Percentiles rank a stretch among this genome's conserved stretches.
Conservation (phyloP, 1,139 yeast genomes). For the Yamadazyma atlantica region DNA sequence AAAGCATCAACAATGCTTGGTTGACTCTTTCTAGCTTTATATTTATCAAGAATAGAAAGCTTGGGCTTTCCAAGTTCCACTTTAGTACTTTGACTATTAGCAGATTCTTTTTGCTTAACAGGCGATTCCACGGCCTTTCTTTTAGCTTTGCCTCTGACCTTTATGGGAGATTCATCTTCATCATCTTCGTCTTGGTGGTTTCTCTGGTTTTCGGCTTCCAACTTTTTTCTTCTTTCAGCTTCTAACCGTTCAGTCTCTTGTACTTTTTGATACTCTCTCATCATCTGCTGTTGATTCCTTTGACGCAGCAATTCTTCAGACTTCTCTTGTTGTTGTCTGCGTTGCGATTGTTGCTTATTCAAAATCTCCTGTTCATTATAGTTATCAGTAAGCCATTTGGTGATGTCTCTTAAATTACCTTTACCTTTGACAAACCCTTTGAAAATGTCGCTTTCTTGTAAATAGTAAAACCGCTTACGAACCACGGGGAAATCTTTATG, state of each 20-base stretch:
- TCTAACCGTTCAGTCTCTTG: constrained; percentile 8
- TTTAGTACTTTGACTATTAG: constrained; percentile 38
- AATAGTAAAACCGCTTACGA: constrained; percentile 45
- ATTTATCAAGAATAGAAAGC: constrained; percentile 54
- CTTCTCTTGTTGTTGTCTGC: constrained; percentile 14
- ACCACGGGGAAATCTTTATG: constrained; percentile 51
- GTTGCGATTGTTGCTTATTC: constrained; percentile 24
- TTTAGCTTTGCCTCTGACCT: constrained; percentile 33
- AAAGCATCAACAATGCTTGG: constrained; percentile 26
- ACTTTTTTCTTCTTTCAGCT: constrained; percentile 9
- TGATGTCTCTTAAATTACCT: constrained; percentile 55
- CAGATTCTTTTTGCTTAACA: constrained; percentile 14
- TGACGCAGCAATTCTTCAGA: constrained; percentile 18
- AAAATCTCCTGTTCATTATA: constrained; percentile 31
- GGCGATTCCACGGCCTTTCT: constrained; percentile 23
- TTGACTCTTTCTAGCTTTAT: constrained; percentile 29
- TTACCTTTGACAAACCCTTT: constrained; percentile 63
- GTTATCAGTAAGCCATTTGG: constrained; percentile 46
- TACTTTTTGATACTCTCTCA: constrained; percentile 16
- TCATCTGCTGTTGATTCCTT: constrained; percentile 12
- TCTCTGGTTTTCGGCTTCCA: constrained; percentile 7
- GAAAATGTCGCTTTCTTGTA: constrained; percentile 52
- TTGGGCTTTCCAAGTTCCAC: constrained; percentile 56
- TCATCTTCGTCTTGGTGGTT: constrained; percentile 9
- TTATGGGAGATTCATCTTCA: constrained; percentile 30